phyloP scores from a whole-genome alignment of 768 basidiomycete genomes.

The Collybiopsis confluens region DNA sequence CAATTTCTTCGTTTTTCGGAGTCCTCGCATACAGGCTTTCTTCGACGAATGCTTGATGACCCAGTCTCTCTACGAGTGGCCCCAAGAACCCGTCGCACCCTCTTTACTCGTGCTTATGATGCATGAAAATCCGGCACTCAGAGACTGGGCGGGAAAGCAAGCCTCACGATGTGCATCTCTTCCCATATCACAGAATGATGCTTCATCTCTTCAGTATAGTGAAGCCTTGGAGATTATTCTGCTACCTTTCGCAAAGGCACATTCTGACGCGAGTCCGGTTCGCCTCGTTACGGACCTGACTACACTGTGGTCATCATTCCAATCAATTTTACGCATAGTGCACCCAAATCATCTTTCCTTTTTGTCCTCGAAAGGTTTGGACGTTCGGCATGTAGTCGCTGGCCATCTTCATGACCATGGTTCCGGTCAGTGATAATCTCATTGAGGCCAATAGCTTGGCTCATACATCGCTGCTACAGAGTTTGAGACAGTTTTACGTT shows the following conservation, averaged over 20 bases:
- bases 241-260: slow-evolving; percentile 19
- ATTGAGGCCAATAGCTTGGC: slow-evolving; percentile 2
- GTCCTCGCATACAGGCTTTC: slow-evolving; percentile 40
- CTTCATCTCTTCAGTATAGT: slow-evolving; percentile 46
- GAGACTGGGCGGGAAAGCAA: slow-evolving; percentile 58
- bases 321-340: slow-evolving; percentile 45
- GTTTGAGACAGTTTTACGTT: slow-evolving; percentile 54
- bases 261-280: slow-evolving; percentile 1
- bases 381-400: slow-evolving; percentile 51
- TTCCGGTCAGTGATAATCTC: slow-evolving; percentile 45
- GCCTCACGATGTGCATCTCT: slow-evolving; percentile 29
- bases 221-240: slow-evolving; percentile 40
- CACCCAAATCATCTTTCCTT: slow-evolving; percentile 33
- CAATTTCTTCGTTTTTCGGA: slow-evolving; percentile 54
- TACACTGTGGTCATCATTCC: slow-evolving; percentile 51
- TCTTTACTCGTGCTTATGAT: slow-evolving; percentile 58
- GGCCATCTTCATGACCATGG: slow-evolving; percentile 59
- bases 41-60: slow-evolving; percentile 35
- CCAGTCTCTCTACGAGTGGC: slow-evolving; percentile 44
- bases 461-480: slow-evolving; percentile 34
- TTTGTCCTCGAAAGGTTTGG: slow-evolving; percentile 16
- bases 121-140: slow-evolving; percentile 41
- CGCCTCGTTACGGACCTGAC: slow-evolving; percentile 33
- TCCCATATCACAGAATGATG: slow-evolving; percentile 40
- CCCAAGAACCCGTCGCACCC: slow-evolving; percentile 52